Percentiles rank a stretch among this genome's conserved stretches.
Conservation (phyloP, 2,329 filamentous ascomycete genomes). For the Penicillium sumatraense region DNA sequence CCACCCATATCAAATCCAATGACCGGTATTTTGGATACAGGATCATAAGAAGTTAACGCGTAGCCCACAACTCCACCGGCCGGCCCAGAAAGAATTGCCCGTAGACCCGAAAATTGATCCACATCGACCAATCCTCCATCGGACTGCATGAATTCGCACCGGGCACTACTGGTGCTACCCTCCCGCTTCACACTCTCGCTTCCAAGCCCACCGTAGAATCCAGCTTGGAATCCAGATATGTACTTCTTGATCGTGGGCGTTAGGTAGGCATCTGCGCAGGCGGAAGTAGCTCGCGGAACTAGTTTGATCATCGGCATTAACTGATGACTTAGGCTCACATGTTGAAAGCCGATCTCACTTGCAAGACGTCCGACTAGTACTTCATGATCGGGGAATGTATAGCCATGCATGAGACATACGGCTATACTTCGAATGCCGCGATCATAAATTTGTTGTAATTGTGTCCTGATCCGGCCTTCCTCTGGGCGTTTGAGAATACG, state of each 20-base stretch:
- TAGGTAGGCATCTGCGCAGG: constrained; percentile 79
- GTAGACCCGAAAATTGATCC: constrained; percentile 73
- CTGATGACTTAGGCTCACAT: constrained; percentile 80
- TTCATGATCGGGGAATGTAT: constrained; percentile 88
- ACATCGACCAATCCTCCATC: constrained; percentile 67
- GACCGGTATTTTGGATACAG: constrained; percentile 75
- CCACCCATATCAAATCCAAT: constrained; percentile 96
- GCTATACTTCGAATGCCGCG: constrained; percentile 79
- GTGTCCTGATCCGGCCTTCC: constrained; percentile 57
- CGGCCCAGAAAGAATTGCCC: constrained; percentile 84
- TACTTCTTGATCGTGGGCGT: constrained; percentile 81
- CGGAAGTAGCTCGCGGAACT: constrained; percentile 74
- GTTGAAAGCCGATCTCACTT: constrained; percentile 77
- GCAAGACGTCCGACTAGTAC: constrained; percentile 76
- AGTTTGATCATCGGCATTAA: constrained; percentile 90
- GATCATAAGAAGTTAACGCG: constrained; percentile 84
- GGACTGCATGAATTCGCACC: constrained; percentile 95
- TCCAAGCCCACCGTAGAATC: constrained; percentile 81
- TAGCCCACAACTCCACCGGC: constrained; percentile 94
- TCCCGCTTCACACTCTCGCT: constrained; percentile 73
- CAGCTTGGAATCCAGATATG: constrained; percentile 74
- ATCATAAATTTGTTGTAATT: constrained; percentile 70
- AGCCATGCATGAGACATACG: constrained; percentile 89
- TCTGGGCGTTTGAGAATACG: constrained; percentile 67
- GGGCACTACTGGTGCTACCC: constrained; percentile 67